Percentiles rank a stretch among this genome's conserved stretches.
These are phyloP conservation scores for Trichosporon inkin DNA, from an alignment of 1,284 basidiomycete species.

Conservation along the genomic window DNA sequence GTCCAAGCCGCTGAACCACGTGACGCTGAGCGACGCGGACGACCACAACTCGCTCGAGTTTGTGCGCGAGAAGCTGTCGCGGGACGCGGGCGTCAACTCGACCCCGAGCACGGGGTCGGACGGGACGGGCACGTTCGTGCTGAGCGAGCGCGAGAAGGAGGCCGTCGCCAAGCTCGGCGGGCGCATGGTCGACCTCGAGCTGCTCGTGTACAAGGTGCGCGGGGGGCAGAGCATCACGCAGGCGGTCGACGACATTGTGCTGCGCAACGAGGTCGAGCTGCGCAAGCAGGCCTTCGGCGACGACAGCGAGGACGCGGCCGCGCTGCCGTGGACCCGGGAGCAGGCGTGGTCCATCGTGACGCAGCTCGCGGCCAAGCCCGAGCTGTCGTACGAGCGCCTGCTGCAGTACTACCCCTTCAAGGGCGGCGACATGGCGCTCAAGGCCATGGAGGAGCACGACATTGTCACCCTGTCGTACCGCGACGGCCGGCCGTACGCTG, in stretches of 20 bases:
- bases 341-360: slow-evolving; percentile 86
- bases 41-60: slow-evolving; percentile 70
- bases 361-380: slow-evolving; percentile 63
- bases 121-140: slow-evolving; percentile 12
- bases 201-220: slow-evolving; percentile 77
- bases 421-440: slow-evolving; percentile 74
- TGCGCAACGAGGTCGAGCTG: slow-evolving; percentile 72
- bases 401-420: slow-evolving; percentile 87
- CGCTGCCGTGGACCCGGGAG: slow-evolving; percentile 73
- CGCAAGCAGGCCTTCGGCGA: slow-evolving; percentile 91
- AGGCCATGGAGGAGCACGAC: slow-evolving; percentile 84
- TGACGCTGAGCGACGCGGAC: slow-evolving; percentile 82
- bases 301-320: slow-evolving; percentile 78
- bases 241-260: slow-evolving; percentile 84
- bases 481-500: slow-evolving; percentile 76
- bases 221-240: slow-evolving; percentile 68
- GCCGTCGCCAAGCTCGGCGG: slow-evolving; percentile 75
- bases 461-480: slow-evolving; percentile 72
- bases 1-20: slow-evolving; percentile 72
- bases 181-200: slow-evolving; percentile 60
- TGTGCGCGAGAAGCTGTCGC: slow-evolving; percentile 78
- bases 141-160: slow-evolving; percentile 53
- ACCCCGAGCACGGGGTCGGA: slow-evolving; percentile 52
- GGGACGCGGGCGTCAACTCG: no score
- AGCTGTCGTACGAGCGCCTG: slow-evolving; percentile 76